Evolutionary conservation across 495 filamentous ascomycete genomes (phyloP).

Genomic region (Clavariopsis aquatica): DNA sequence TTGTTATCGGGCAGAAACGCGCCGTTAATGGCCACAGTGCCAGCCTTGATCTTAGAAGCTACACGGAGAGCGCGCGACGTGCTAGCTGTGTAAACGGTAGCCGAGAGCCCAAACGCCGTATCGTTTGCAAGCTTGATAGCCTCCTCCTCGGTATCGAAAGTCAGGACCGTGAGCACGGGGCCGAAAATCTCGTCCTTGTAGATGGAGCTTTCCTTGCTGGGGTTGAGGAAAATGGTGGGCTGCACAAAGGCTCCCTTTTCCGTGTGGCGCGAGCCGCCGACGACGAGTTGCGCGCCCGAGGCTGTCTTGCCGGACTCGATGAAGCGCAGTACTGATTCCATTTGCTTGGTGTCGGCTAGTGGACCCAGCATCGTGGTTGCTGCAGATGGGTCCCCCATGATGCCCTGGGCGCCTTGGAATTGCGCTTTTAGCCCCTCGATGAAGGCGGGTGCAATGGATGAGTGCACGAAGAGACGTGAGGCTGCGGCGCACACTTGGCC

Average conservation of each 20-base stretch:
- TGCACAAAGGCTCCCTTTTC: constrained; percentile 39
- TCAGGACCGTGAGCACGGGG: constrained; percentile 47
- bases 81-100: constrained; percentile 28
- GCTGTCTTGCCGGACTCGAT: constrained; percentile 31
- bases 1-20: constrained; percentile 26
- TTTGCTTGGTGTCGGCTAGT: constrained; percentile 59
- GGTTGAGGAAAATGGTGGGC: constrained; percentile 43
- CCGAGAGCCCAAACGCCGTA: constrained; percentile 34
- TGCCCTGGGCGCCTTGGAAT: constrained; percentile 52
- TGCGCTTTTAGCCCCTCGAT: constrained; percentile 55
- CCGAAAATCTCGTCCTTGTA: constrained; percentile 42
- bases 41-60: constrained; percentile 33
- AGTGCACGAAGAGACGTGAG: constrained; percentile 65
- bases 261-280: constrained; percentile 17
- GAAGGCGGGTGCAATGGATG: constrained; percentile 55
- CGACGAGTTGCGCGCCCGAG: constrained; percentile 33
- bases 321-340: constrained; percentile 42
- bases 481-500: constrained; percentile 59
- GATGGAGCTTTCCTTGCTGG: constrained; percentile 37
- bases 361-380: constrained; percentile 55
- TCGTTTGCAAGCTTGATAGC: constrained; percentile 54
- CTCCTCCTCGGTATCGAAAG: constrained; percentile 57
- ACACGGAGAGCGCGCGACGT: constrained; percentile 25
- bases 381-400: constrained; percentile 51
- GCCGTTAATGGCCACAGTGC: constrained; percentile 32